Percentiles rank a stretch among this genome's conserved stretches.
These are phyloP conservation scores for Magnolia sinica DNA, from an alignment of 164 flowering plant genomes.

Conservation along the genomic window DNA sequence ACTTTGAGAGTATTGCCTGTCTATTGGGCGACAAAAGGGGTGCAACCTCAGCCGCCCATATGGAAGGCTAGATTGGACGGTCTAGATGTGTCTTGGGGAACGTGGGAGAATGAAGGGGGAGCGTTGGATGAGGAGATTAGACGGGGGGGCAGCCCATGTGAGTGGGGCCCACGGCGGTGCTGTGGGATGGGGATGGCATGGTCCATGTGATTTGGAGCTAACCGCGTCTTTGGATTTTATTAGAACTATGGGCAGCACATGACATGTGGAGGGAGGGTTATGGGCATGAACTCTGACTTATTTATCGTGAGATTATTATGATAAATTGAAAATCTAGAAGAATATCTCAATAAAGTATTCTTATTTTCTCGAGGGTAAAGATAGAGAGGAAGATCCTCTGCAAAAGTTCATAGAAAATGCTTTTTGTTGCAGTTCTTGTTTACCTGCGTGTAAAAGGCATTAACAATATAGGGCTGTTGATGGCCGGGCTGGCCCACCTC, in stretches of 20 bases:
- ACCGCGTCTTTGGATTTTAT: background rate
- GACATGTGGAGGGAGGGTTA: conserved; percentile 30
- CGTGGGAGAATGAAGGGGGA: conserved; percentile 24
- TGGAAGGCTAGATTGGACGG: conserved; percentile 31
- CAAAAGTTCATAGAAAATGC: too few species aligned
- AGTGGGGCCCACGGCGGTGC: conserved; percentile 1
- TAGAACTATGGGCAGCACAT: conserved; percentile 12
- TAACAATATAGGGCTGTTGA: too few species aligned
- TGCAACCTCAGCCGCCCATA: conserved; percentile 34
- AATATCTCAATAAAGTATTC: background rate
- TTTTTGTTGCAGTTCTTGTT: too few species aligned
- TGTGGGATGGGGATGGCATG: conserved; percentile 11
- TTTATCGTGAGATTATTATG: background rate
- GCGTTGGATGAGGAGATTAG: conserved; percentile 14
- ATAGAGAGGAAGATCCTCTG: too few species aligned
- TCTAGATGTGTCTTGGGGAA: conserved; percentile 26
- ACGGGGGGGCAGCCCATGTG: conserved; percentile 26
- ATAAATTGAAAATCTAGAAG: background rate
- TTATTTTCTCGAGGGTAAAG: background rate
- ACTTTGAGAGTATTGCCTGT: conserved; percentile 25
- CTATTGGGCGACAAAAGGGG: conserved; percentile 28
- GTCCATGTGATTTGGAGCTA: conserved; percentile 8
- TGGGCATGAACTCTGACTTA: background rate
- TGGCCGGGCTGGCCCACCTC: too few species aligned
- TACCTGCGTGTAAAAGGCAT: too few species aligned